A percentile compares a stretch with the other conserved stretches of the same genome.
Conservation (phyloP, 805 yeast species). For the Teunomyces aglyptinius region DNA sequence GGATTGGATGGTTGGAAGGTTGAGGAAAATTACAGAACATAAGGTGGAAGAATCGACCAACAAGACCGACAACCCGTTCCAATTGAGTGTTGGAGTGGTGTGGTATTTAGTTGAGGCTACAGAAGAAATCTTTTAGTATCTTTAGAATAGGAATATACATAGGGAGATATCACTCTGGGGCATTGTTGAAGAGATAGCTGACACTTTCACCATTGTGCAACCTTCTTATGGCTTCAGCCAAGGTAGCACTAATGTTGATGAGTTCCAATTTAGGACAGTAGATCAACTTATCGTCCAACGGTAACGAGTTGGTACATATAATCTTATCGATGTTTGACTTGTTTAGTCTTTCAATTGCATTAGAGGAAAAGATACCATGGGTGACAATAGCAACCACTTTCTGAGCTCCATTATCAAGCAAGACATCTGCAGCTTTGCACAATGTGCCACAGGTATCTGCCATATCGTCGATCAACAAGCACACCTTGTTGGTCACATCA, state of each 20-base stretch:
- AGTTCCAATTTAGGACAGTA: conserved; percentile 69
- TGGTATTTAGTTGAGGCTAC: conserved; percentile 67
- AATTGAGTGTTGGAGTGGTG: conserved; percentile 54
- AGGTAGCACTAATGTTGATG: conserved; percentile 79
- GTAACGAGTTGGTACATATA: conserved; percentile 92
- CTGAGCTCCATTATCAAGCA: conserved; percentile 76
- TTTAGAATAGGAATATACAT: background rate
- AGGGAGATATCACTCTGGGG: conserved; percentile 21
- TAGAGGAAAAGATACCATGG: conserved; percentile 89
- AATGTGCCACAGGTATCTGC: conserved; percentile 98
- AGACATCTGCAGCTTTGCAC: conserved; percentile 89
- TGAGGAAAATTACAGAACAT: conserved; percentile 54
- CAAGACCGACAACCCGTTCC: conserved; percentile 57
- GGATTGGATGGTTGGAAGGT: conserved; percentile 84
- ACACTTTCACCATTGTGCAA: conserved; percentile 96
- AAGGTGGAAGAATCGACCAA: conserved; percentile 40
- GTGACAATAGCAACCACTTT: conserved; percentile 92
- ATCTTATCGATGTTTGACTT: conserved; percentile 65
- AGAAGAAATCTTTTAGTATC: conserved; percentile 25
- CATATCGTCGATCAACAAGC: conserved; percentile 93
- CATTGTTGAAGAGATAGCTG: conserved; percentile 76
- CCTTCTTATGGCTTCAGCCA: conserved; percentile 93
- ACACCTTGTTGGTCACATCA: conserved; percentile 79
- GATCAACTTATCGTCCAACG: conserved; percentile 62
- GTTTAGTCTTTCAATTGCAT: conserved; percentile 72